Evolutionary conservation across 805 yeast species (phyloP).

Genomic region (Schwanniomyces occidentalis): DNA sequence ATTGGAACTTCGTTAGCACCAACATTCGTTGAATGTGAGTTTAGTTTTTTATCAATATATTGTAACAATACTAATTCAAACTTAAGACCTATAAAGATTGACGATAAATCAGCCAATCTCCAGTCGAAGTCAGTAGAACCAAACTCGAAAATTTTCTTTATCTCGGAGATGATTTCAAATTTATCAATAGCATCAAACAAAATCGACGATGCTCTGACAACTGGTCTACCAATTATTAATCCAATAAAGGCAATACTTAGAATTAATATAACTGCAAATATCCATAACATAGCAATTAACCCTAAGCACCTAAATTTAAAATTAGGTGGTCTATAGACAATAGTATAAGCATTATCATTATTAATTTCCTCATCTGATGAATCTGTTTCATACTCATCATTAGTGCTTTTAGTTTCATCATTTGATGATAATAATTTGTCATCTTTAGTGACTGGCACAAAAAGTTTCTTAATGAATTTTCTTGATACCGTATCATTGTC

Average conservation of each 20-base stretch:
- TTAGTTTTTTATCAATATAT: slow-evolving; percentile 9
- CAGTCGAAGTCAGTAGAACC: slow-evolving; percentile 14
- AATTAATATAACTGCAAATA: slow-evolving; percentile 37
- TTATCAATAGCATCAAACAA: slow-evolving; percentile 1
- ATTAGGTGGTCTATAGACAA: slow-evolving; percentile 85
- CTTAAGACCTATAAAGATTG: slow-evolving; percentile 19
- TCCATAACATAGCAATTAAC: slow-evolving; percentile 50
- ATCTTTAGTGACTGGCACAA: slow-evolving; percentile 79
- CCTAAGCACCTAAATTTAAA: slow-evolving; percentile 60
- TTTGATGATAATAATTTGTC: slow-evolving; percentile 52
- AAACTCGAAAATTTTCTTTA: neutral
- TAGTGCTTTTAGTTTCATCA: slow-evolving; percentile 9
- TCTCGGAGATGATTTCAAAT: slow-evolving; percentile 1
- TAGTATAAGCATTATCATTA: slow-evolving; percentile 51
- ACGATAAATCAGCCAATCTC: slow-evolving; percentile 19
- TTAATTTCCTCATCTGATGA: slow-evolving; percentile 40
- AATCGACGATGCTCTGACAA: slow-evolving; percentile 9
- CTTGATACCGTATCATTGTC: slow-evolving; percentile 74
- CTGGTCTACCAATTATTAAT: slow-evolving; percentile 30
- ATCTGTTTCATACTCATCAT: slow-evolving; percentile 28
- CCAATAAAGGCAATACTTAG: slow-evolving; percentile 20
- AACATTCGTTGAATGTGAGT: slow-evolving; percentile 1
- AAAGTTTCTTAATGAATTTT: slow-evolving; percentile 61
- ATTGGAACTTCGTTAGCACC: slow-evolving; percentile 14
- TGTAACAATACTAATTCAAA: slow-evolving; percentile 13